These are phyloP conservation scores for Xylaria hypoxylon DNA, from an alignment of 2,329 filamentous ascomycete species.

Conservation along the genomic window DNA sequence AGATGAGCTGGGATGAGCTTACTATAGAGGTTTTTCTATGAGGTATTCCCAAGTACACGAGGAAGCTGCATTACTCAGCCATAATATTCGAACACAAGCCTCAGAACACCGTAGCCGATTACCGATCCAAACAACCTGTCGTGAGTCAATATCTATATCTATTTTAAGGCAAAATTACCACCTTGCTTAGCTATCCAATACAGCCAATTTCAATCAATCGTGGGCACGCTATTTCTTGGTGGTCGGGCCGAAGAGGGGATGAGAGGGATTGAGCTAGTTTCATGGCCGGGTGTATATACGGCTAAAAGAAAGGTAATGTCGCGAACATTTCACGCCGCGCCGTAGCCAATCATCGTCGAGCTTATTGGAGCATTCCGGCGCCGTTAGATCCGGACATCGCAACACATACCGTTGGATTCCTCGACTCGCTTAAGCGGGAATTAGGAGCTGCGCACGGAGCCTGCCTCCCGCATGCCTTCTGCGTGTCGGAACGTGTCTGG, in stretches of 20 bases:
- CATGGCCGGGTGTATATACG: conserved; percentile 26
- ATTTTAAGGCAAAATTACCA: neutral
- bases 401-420: neutral
- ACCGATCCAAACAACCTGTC: neutral
- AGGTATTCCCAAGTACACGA: neutral
- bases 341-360: conserved; percentile 19
- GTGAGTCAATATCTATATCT: neutral
- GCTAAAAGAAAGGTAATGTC: conserved; percentile 30
- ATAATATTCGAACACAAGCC: neutral
- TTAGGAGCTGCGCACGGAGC: conserved; percentile 10
- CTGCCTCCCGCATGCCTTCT: conserved; percentile 7
- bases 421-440: neutral
- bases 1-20: neutral
- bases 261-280: conserved; percentile 39
- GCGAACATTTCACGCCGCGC: conserved; percentile 3
- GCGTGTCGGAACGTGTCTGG: neutral
- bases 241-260: conserved; percentile 2
- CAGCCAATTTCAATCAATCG: neutral
- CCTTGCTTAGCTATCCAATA: neutral
- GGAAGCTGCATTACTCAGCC: neutral
- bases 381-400: conserved; percentile 20
- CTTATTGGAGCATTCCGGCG: conserved; percentile 3
- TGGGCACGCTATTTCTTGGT: neutral
- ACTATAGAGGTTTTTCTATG: neutral
- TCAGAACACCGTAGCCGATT: neutral